phyloP scores from a whole-genome alignment of 225 moss, liverwort and hornwort genomes.

The Marchantia polymorpha region DNA sequence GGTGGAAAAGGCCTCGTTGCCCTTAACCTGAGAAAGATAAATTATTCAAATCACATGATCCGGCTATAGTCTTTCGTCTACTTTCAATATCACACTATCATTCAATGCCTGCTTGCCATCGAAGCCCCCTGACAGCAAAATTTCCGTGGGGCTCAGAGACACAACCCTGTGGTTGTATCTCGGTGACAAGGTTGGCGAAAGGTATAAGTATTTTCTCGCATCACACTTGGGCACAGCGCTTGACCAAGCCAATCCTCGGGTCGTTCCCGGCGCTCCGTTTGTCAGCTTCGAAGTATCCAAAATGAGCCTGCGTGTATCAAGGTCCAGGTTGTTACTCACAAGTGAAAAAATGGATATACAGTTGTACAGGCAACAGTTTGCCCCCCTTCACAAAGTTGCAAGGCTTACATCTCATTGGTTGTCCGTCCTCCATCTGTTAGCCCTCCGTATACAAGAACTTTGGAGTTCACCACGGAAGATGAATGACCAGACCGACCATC shows the following conservation, averaged over 20 bases:
- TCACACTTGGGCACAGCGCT: constrained; percentile 26
- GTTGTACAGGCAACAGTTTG: neutral
- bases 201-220: constrained; percentile 36
- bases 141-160: constrained; percentile 59
- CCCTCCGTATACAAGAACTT: constrained; percentile 48
- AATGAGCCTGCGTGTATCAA: constrained; percentile 24
- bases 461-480: constrained; percentile 41
- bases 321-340: neutral
- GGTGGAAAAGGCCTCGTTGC: constrained; percentile 9
- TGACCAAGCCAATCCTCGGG: constrained; percentile 38
- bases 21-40: constrained; percentile 5
- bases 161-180: constrained; percentile 52
- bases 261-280: constrained; percentile 38
- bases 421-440: constrained; percentile 40
- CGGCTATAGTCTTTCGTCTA: constrained; percentile 10
- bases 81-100: constrained; percentile 33
- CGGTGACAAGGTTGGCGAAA: constrained; percentile 48
- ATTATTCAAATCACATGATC: neutral
- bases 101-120: constrained; percentile 50
- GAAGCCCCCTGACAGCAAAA: constrained; percentile 51
- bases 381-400: neutral
- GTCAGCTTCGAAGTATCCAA: constrained; percentile 34
- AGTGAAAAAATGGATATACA: neutral
- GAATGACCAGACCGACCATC: constrained; percentile 40
- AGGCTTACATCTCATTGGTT: constrained; percentile 52